Conservation (phyloP, 1,139 yeast genomes). For the Diutina pseudorugosa region DNA sequence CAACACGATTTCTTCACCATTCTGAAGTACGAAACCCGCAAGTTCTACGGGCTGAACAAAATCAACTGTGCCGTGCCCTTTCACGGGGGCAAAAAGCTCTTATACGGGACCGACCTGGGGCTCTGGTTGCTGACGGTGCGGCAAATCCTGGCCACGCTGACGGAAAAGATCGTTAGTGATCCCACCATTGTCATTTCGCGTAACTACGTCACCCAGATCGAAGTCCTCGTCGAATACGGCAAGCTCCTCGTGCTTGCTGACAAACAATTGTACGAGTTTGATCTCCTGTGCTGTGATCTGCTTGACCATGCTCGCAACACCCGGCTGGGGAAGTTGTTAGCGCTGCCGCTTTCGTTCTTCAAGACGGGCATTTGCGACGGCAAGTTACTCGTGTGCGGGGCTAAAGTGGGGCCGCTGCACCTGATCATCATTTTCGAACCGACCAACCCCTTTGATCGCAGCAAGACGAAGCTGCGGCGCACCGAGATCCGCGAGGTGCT, state of each 20-base stretch:
- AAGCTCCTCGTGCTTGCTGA: constrained; percentile 75
- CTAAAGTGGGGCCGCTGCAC: constrained; percentile 64
- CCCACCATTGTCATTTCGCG: constrained; percentile 75
- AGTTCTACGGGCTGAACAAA: constrained; percentile 58
- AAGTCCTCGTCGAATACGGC: constrained; percentile 85
- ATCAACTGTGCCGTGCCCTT: constrained; percentile 91
- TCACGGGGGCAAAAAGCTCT: constrained; percentile 84
- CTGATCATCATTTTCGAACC: constrained; percentile 84
- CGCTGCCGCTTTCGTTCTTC: constrained; percentile 79
- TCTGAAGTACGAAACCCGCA: constrained; percentile 60
- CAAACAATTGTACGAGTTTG: constrained; percentile 73
- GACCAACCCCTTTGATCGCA: constrained; percentile 43
- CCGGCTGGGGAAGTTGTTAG: constrained; percentile 64
- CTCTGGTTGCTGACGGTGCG: constrained; percentile 65
- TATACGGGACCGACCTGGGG: constrained; percentile 89
- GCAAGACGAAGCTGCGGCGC: constrained; percentile 36
- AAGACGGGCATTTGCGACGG: constrained; percentile 91
- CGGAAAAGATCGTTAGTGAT: constrained; percentile 44
- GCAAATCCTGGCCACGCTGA: constrained; percentile 30
- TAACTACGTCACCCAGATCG: constrained; percentile 75
- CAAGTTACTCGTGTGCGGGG: constrained; percentile 78
- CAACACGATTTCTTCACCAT: constrained; percentile 72
- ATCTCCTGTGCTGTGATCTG: constrained; percentile 54
- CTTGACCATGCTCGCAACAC: constrained; percentile 61
- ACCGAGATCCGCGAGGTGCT: constrained; percentile 63